These are phyloP conservation scores for Arachnopeziza araneosa DNA, from an alignment of 2,329 filamentous ascomycete species.

Conservation along the genomic window DNA sequence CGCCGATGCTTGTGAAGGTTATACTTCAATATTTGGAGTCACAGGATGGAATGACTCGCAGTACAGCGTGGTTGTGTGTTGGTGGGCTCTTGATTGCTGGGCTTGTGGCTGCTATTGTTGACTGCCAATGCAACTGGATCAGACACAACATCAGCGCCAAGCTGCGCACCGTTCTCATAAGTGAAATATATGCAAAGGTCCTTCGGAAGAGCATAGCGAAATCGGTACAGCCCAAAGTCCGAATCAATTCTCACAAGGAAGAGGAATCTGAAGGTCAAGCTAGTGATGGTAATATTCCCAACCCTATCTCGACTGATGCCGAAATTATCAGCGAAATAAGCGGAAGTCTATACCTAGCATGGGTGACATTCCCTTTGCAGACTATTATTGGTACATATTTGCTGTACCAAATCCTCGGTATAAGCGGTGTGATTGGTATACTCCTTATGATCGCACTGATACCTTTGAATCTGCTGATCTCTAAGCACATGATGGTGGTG, in stretches of 20 bases:
- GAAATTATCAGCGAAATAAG: conserved; percentile 66
- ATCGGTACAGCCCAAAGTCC: conserved; percentile 16
- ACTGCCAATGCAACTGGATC: conserved; percentile 61
- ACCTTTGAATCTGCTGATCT: conserved; percentile 61
- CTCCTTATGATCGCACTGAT: conserved; percentile 59
- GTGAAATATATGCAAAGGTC: conserved; percentile 61
- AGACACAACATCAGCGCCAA: conserved; percentile 62
- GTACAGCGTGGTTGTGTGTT: conserved; percentile 67
- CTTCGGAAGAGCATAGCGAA: conserved; percentile 40
- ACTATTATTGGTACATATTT: conserved; percentile 54
- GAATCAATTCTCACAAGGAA: conserved; percentile 42
- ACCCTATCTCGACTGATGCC: conserved; percentile 67
- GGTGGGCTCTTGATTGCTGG: conserved; percentile 59
- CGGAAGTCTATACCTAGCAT: conserved; percentile 58
- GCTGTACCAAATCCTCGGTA: conserved; percentile 59
- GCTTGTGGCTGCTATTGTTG: conserved; percentile 52
- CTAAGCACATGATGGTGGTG: conserved; percentile 50
- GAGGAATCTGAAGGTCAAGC: conserved; percentile 42
- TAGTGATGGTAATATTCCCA: conserved; percentile 47
- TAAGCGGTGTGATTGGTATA: conserved; percentile 64
- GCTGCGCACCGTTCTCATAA: conserved; percentile 61
- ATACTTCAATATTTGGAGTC: conserved; percentile 64
- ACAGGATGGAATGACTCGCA: conserved; percentile 51
- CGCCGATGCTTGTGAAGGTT: conserved; percentile 60
- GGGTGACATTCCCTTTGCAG: conserved; percentile 46